A percentile compares a stretch with the other conserved stretches of the same genome.
Conservation (phyloP, 2,329 filamentous ascomycete species). For the Penicillium sp. region DNA sequence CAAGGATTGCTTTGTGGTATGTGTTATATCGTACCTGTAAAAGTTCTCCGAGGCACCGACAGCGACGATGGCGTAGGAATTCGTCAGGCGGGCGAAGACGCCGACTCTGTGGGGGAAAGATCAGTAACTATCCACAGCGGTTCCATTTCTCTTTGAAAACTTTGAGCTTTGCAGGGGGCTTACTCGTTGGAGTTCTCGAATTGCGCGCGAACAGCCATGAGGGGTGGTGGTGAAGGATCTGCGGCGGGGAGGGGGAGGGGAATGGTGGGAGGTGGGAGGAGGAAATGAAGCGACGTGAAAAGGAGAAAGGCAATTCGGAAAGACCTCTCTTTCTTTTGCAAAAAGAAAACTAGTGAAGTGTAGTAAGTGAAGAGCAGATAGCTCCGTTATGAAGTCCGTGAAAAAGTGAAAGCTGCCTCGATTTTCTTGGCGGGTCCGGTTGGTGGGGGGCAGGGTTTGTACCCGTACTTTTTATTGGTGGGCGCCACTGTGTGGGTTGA, state of each 20-base stretch:
- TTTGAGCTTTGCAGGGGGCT: too few species aligned
- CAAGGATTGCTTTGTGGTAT: too few species aligned
- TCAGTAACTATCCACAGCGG: too few species aligned
- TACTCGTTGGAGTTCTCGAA: conserved; percentile 58
- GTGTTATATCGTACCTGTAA: conserved; percentile 71
- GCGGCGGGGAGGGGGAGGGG: conserved; percentile 3
- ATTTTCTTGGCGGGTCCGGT: conserved; percentile 19
- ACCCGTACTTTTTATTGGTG: conserved; percentile 6
- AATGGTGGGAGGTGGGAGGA: conserved; percentile 3
- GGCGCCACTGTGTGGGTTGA: background rate
- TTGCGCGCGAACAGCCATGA: conserved; percentile 54
- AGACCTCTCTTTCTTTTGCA: too few species aligned
- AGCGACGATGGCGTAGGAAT: conserved; percentile 93
- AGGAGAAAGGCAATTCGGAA: background rate
- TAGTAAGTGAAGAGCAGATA: background rate
- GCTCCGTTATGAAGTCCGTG: conserved; percentile 1
- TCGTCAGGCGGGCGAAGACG: conserved; percentile 95
- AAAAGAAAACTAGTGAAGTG: too few species aligned
- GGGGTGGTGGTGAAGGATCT: conserved; percentile 17
- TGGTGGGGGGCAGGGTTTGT: conserved; percentile 6
- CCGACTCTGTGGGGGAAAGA: conserved; percentile 70
- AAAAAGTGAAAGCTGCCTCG: conserved; percentile 28
- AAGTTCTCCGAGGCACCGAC: conserved; percentile 98
- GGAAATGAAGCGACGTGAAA: background rate
- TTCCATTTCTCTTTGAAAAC: too few species aligned